Evolutionary conservation across 2,329 filamentous ascomycete genomes (phyloP).

Genomic region (Paecilomyces niveus): DNA sequence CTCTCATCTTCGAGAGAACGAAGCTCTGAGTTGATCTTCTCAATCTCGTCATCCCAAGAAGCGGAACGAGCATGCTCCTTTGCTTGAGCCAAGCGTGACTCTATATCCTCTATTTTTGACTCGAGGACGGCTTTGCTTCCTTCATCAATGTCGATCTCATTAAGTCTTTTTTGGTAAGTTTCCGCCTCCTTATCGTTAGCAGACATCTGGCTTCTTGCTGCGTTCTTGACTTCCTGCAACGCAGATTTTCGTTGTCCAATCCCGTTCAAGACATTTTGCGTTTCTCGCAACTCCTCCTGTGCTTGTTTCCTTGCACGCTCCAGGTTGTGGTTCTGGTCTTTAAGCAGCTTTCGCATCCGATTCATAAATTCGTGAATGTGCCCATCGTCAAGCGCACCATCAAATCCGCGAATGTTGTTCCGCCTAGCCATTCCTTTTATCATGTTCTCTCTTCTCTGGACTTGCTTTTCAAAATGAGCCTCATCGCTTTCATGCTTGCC

Average conservation of each 20-base stretch:
- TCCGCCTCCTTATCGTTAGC: slow-evolving; percentile 65
- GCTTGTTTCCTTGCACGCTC: slow-evolving; percentile 69
- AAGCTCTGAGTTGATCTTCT: slow-evolving; percentile 58
- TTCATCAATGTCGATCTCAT: slow-evolving; percentile 76
- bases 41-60: slow-evolving; percentile 65
- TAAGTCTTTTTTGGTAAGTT: slow-evolving; percentile 60
- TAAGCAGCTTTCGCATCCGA: slow-evolving; percentile 64
- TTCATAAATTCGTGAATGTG: slow-evolving; percentile 72
- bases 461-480: slow-evolving; percentile 74
- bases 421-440: slow-evolving; percentile 69
- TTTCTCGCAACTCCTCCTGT: slow-evolving; percentile 63
- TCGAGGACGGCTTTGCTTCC: slow-evolving; percentile 73
- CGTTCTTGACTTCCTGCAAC: slow-evolving; percentile 65
- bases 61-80: slow-evolving; percentile 57
- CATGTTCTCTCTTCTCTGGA: slow-evolving; percentile 63
- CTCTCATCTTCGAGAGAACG: slow-evolving; percentile 64
- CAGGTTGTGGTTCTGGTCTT: slow-evolving; percentile 71
- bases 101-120: slow-evolving; percentile 62
- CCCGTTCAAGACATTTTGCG: slow-evolving; percentile 64
- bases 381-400: slow-evolving; percentile 66
- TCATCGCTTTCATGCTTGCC: slow-evolving; percentile 82
- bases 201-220: slow-evolving; percentile 64
- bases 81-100: slow-evolving; percentile 53
- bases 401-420: slow-evolving; percentile 78
- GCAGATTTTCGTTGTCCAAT: slow-evolving; percentile 68